These are phyloP conservation scores for Beta lomatogona DNA, from an alignment of 179 eudicot genomes.

Conservation along the genomic window DNA sequence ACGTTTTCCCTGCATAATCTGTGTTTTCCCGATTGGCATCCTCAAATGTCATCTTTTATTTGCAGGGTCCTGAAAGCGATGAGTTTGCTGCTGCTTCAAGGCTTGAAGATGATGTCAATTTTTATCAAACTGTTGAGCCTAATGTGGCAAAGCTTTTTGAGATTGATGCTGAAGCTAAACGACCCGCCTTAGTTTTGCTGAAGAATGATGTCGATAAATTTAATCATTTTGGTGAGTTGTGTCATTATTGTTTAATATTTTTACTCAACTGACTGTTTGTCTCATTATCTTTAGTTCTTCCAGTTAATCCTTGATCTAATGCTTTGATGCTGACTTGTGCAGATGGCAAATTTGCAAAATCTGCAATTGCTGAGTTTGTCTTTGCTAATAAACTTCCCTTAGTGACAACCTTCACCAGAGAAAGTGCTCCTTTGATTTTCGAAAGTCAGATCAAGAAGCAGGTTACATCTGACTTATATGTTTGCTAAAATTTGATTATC, in stretches of 20 bases:
- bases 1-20: neutral
- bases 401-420: constrained; percentile 73
- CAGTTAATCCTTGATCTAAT: neutral
- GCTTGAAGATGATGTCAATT: constrained; percentile 69
- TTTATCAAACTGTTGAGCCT: constrained; percentile 78
- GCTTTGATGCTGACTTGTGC: constrained; percentile 19
- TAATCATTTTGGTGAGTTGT: constrained; percentile 60
- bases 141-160: constrained; percentile 78
- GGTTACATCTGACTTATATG: constrained; percentile 38
- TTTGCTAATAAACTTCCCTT: constrained; percentile 71
- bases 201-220: constrained; percentile 83
- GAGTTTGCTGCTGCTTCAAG: constrained; percentile 77
- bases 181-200: constrained; percentile 70
- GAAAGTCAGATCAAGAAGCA: constrained; percentile 80
- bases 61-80: constrained; percentile 71
- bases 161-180: constrained; percentile 60
- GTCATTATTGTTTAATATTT: neutral
- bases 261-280: neutral
- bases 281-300: neutral
- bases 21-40: neutral
- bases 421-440: constrained; percentile 67
- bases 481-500: neutral
- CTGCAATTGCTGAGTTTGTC: constrained; percentile 71
- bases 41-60: neutral
- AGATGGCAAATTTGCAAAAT: constrained; percentile 71